Percentiles rank a stretch among this genome's conserved stretches.
These are phyloP conservation scores for Eimeria falciformis DNA, from an alignment of 169 alveolate species.

Conservation along the genomic window DNA sequence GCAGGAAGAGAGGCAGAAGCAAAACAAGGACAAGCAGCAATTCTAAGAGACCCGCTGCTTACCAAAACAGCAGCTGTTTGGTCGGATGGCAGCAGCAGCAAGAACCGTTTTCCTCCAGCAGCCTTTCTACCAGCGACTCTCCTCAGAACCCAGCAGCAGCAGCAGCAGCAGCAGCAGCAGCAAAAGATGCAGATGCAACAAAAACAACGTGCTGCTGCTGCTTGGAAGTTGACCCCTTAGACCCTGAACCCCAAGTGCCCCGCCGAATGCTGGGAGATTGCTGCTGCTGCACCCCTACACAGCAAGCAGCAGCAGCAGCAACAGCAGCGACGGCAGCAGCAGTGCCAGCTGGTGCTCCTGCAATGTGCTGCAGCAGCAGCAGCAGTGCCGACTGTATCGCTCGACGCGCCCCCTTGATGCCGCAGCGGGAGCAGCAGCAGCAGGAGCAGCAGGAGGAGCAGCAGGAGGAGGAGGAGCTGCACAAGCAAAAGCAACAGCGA, in stretches of 20 bases:
- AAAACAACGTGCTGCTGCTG: neutral
- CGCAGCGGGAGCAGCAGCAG: neutral
- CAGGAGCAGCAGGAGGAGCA: neutral
- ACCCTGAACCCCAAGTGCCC: neutral
- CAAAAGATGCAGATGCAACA: neutral
- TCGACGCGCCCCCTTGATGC: neutral
- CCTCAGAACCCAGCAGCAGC: neutral
- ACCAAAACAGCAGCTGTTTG: neutral
- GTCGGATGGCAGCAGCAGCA: neutral
- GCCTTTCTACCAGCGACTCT: neutral
- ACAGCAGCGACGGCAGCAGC: neutral
- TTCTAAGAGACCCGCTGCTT: neutral
- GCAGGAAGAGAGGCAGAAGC: neutral
- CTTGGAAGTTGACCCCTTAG: neutral
- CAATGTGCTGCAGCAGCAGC: too few relatives aligned
- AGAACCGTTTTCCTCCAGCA: neutral
- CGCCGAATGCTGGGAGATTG: neutral
- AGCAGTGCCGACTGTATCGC: neutral
- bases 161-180: constrained; percentile 1
- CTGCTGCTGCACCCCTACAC: neutral
- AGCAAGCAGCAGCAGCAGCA: too few relatives aligned
- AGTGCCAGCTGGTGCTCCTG: too few relatives aligned
- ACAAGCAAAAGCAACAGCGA: too few relatives aligned
- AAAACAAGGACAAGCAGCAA: neutral
- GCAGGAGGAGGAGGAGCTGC: neutral